Conservation (phyloP, 345 rosid species). For the Boechera retrofracta region DNA sequence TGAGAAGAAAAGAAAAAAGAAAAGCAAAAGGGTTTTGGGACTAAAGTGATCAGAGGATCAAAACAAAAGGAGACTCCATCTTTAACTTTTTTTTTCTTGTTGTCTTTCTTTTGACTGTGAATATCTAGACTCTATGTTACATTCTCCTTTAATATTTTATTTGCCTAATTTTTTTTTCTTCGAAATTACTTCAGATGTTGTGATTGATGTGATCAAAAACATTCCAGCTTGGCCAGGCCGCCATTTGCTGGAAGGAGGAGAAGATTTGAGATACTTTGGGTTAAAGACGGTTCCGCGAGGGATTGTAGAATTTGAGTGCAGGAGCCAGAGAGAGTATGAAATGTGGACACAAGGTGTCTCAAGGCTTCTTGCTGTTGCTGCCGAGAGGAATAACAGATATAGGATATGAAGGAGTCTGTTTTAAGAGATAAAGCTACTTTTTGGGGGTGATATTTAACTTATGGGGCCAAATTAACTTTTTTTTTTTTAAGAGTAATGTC, state of each 20-base stretch:
- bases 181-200: slow-evolving; percentile 59
- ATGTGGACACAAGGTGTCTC: slow-evolving; percentile 93
- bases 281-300: slow-evolving; percentile 61
- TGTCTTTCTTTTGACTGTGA: slow-evolving; percentile 19
- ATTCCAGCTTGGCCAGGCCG: slow-evolving; percentile 92
- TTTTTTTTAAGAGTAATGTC: background rate
- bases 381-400: slow-evolving; percentile 61
- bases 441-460: background rate
- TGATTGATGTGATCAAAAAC: slow-evolving; percentile 71
- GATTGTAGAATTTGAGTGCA: slow-evolving; percentile 77
- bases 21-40: slow-evolving; percentile 45
- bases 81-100: background rate
- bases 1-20: slow-evolving; percentile 67
- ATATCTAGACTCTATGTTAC: slow-evolving; percentile 24
- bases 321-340: slow-evolving; percentile 80
- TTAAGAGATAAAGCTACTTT: background rate
- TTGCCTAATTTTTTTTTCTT: slow-evolving; percentile 18
- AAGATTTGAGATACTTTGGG: slow-evolving; percentile 75
- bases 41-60: slow-evolving; percentile 28
- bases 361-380: slow-evolving; percentile 71
- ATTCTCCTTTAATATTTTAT: slow-evolving; percentile 20
- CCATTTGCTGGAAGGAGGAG: slow-evolving; percentile 84
- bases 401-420: slow-evolving; percentile 50
- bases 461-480: slow-evolving; percentile 16
- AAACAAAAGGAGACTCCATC: slow-evolving; percentile 28